Evolutionary conservation across 2,329 filamentous ascomycete species (phyloP), one percentile per base, ranked within the genome.

Genomic region (Fusarium mangiferae): DNA sequence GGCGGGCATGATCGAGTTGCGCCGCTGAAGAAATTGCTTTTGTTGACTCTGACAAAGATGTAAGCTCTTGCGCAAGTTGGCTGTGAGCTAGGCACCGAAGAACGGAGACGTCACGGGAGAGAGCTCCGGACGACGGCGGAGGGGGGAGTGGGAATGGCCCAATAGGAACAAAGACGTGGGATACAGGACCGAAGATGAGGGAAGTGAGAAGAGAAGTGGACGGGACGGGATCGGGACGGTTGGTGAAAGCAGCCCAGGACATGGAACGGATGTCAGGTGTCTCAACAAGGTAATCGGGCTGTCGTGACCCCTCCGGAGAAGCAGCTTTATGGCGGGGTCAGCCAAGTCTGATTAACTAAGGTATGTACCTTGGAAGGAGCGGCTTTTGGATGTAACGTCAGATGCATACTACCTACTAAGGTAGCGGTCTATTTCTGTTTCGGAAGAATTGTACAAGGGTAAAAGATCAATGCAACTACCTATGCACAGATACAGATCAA

Each of bases 1-100:
- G 56, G 79, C 79, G 36, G 80, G 80, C 81, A 81, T 81, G 42
- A 33, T 74, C 18, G 59, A 62, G 38, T 62, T 68, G 70, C 48
- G 59, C 66, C 55, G 55, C 39, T 55, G 35, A 17, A 61, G 46
- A 44, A 42, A 26, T 66, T 44, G 55, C 24, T 55, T 59, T 52
- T 70, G 42, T 66, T 66, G 54, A 58, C 66, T 65, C 48, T 28
- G 39, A 45, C 42, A 36, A 45, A 48, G 59, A 39, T 65, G 55
- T 56, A 41, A 38, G 54, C 41, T 33, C 45, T 57, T 70, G 66
- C 61, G 44, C 39, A 44, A 57, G 42, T 59, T 59, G 30, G 36
- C 14, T 39, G 24, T 46, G 45, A 54, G 60, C 65, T 49, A 65
- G 61, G 46, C 67, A 70, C 60, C 72, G 68, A 73, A 55, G 45